Base-by-base conservation (phyloP, 345 rosid genomes). In the Corchorus olitorius region DNA sequence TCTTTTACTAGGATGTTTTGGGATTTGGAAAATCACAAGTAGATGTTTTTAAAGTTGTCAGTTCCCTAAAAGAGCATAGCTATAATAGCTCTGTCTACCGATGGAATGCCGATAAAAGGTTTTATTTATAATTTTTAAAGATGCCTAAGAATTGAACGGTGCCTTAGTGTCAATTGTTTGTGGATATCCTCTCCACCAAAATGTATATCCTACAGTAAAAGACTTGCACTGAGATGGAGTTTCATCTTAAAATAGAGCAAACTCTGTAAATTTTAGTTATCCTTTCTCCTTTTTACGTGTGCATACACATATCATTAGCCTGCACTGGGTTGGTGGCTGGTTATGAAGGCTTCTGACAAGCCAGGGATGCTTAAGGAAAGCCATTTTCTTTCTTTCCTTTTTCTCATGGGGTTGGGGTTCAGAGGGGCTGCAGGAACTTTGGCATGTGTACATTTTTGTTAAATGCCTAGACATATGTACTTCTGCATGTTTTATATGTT, bases 321-420 rank as follows among this genome's bases (percentile, higher is more conserved):
- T 27, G 46, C 61, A 8, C 19, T 16, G 56, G 59, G 14, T 70
- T 33, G 16, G 48, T 70, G 58, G 45, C 13, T 72, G 52, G 74
- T 70, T 50, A 70, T 35, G 17, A 34, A 34, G 34, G 62, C 64
- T 64, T 3, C 74, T 70, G 39, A 49, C 34, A 35, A 41, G 16
- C 9, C 34, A 37, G 11, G 55, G 75, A 56, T 72, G 71, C 71
- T 66, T 67, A 48, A 67, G 19, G 4, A 14, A 37, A 50, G 19
- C 50, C 7, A 39, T 39, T 58, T 43, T 20, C 20, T 48, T 67
- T 46, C 14, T 2, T 67, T 20, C 19, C 8, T 13, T 20, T 39
- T 4, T 39, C 14, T 20, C 7, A 1, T 6, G 8, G 48, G 48
- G 48, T 6, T 45, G 10, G 68, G 37, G 48, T 37, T 66, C 34